phyloP scores from a whole-genome alignment of 164 flowering plant species.

The Annona cherimola region DNA sequence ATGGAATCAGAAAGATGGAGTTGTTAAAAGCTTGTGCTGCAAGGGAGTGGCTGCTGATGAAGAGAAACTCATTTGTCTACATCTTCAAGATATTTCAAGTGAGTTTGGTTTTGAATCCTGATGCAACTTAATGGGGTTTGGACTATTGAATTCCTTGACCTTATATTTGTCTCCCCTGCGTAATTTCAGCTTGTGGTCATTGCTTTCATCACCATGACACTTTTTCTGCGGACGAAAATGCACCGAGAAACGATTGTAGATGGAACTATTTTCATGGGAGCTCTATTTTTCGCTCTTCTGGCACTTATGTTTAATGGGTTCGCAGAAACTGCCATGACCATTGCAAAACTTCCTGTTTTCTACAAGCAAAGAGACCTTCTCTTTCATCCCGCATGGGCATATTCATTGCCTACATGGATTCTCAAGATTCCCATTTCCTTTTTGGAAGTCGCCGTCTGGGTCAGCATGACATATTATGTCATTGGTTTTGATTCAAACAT shows the following conservation, averaged over 20 bases:
- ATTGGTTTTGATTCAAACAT: slow-evolving; percentile 18
- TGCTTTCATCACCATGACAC: slow-evolving; percentile 13
- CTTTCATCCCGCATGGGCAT: slow-evolving; percentile 17
- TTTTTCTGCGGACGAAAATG: slow-evolving; percentile 18
- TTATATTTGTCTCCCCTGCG: neutral
- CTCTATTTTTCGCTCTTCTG: slow-evolving; percentile 13
- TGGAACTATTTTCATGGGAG: slow-evolving; percentile 15
- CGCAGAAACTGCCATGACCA: slow-evolving; percentile 17
- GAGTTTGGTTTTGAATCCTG: slow-evolving; percentile 4
- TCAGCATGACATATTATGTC: slow-evolving; percentile 14
- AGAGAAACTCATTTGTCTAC: slow-evolving; percentile 51
- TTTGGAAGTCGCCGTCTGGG: slow-evolving; percentile 12
- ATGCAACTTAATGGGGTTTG: neutral
- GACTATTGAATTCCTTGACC: neutral
- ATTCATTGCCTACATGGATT: slow-evolving; percentile 16
- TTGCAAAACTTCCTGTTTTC: slow-evolving; percentile 19
- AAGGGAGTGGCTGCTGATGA: slow-evolving; percentile 49
- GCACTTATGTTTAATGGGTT: slow-evolving; percentile 13
- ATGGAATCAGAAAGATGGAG: slow-evolving; percentile 38
- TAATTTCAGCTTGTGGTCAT: slow-evolving; percentile 8
- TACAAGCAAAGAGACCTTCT: slow-evolving; percentile 23
- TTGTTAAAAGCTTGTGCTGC: slow-evolving; percentile 40
- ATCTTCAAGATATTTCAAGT: slow-evolving; percentile 46
- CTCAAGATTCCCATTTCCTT: slow-evolving; percentile 16
- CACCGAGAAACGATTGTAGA: slow-evolving; percentile 9